Evolutionary conservation across 163 green algal genomes (phyloP), one percentile per base, ranked within the genome.

Genomic region (Scenedesmus sp.): DNA sequence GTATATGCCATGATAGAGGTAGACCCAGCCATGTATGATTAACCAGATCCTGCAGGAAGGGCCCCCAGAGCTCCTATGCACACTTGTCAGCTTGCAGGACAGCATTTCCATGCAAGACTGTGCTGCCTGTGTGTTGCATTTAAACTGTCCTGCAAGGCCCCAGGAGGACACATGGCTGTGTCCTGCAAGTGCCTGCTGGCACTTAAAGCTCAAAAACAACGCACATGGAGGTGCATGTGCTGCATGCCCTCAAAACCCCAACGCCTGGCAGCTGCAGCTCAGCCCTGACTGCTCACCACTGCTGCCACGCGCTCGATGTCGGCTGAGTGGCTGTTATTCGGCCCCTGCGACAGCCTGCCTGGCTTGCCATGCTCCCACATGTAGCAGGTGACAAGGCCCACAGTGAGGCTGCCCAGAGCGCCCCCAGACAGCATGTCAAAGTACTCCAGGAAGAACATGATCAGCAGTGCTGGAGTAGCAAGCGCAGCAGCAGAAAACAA

Each of bases 381-480:
- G 92, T 97, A 96, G 84, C 95, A 96, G 34, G 96, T 95, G 12
- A 94, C 85, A 15, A 98, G 91, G 2, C 96, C 96, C 55, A 96
- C 88, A 5, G 92, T 95, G 0, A 98, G 92, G 0, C 95, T 86
- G 1, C 91, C 97, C 64, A 98, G 92, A 0, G 97, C 96, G n/a
- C 97, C 97, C 1, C 94, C 96, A 26, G 93, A 95, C 20, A 94
- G 95, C 90, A 98, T 96, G 86, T 94, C 87, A 34, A 92, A 97
- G 73, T 95, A 93, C 73, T 97, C 95, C 34, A 98, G 92, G 66
- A 98, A 97, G 89, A 95, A 97, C 92, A 98, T 97, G 88, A 97
- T 90, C 56, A 96, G 84, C 59, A 97, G 89, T 1, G 92, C 96
- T 95, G 93, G 81, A 88, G 10, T 46, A 0, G 57, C 60, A 54